Base-by-base conservation (phyloP, 163 green algal genomes). In the Scenedesmus sp. region DNA sequence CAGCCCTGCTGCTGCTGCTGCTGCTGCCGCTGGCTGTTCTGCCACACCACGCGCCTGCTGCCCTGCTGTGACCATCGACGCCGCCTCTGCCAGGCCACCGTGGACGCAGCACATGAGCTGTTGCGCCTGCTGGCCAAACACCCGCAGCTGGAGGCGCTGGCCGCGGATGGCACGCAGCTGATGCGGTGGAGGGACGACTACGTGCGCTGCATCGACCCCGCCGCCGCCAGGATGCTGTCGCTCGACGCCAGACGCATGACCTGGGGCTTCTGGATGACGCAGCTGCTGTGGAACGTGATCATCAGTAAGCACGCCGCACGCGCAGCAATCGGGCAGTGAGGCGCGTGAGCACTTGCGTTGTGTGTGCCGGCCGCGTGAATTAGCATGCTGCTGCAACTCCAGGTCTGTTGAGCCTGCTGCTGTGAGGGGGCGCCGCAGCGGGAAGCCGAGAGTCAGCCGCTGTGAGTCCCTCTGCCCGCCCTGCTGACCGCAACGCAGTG, bases 281-380 rank as follows among this genome's bases (percentile, higher is more conserved):
- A 46, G 16, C 81, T 87, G 81, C 51, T 87, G 51, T 87, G 81
- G 81, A 44, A 87, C 10, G n/a, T 87, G 3, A 0, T 73, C 13
- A 73, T 87, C 1, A 46, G 81, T 87, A 24, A 87, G 81, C n/a
- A n/a, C n/a, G n/a, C n/a, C n/a, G n/a, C n/a, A n/a, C n/a, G n/a
- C n/a, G n/a, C n/a, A n/a, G n/a, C n/a, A n/a, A n/a, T n/a, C n/a
- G n/a, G n/a, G n/a, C n/a, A n/a, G n/a, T n/a, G n/a, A n/a, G n/a
- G n/a, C n/a, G n/a, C n/a, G n/a, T n/a, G n/a, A n/a, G n/a, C n/a
- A n/a, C n/a, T 61, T 15, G 51, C 24, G 51, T 15, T 61, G 46
- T 56, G 46, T 10, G 10, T 56, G 46, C 7, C 46, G n/a, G n/a
- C n/a, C n/a, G n/a, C n/a, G n/a, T n/a, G n/a, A n/a, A n/a, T n/a